Evolutionary conservation across 768 basidiomycete species (phyloP).

Genomic region (Leucogyrophana mollusca): DNA sequence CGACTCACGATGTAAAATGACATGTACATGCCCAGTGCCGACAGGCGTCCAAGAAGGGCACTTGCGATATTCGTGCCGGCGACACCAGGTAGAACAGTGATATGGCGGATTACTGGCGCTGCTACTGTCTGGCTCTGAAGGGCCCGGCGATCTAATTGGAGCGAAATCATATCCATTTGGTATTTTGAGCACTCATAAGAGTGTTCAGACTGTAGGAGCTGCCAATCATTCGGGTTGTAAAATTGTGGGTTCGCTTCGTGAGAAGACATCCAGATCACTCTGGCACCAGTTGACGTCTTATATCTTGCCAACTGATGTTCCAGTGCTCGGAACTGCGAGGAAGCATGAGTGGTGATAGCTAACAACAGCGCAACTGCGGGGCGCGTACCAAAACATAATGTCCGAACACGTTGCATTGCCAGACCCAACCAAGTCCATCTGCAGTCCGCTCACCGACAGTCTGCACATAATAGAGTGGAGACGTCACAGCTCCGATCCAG

Average conservation of each 20-base stretch:
- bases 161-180: conserved; percentile 67
- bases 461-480: conserved; percentile 60
- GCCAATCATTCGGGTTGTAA: conserved; percentile 70
- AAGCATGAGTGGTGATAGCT: conserved; percentile 5
- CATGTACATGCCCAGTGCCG: conserved; percentile 47
- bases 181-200: conserved; percentile 77
- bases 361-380: not conserved
- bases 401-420: conserved; percentile 84
- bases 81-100: conserved; percentile 69
- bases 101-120: conserved; percentile 39
- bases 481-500: conserved; percentile 47
- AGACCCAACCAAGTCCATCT: conserved; percentile 77
- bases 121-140: conserved; percentile 20
- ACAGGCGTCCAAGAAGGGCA: conserved; percentile 43
- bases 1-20: conserved; percentile 64
- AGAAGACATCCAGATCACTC: conserved; percentile 82
- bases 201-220: conserved; percentile 55
- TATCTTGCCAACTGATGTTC: conserved; percentile 50
- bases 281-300: conserved; percentile 40
- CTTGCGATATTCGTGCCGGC: conserved; percentile 60
- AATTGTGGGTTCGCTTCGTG: conserved; percentile 53
- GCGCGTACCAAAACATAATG: conserved; percentile 73
- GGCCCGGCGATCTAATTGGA: conserved; percentile 50
- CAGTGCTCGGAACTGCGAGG: conserved; percentile 58
- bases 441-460: conserved; percentile 53